phyloP scores from a whole-genome alignment of 257 asterid species.

The Solanum pinnatisectum region DNA sequence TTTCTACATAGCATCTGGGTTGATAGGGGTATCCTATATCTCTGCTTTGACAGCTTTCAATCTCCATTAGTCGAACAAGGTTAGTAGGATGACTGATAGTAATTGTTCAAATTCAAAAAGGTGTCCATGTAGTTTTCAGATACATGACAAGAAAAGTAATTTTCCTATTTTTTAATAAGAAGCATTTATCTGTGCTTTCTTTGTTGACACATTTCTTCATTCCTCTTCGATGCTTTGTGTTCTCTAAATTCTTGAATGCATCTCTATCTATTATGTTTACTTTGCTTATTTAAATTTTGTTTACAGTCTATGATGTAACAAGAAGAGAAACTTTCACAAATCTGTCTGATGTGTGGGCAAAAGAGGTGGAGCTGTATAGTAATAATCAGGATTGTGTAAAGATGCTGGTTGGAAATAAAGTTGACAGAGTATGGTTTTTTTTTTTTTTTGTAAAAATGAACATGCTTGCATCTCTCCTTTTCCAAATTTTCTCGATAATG shows the following conservation, averaged over 20 bases:
- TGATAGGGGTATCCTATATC: neutral
- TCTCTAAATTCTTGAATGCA: neutral
- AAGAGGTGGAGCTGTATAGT: conserved; percentile 77
- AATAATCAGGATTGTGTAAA: conserved; percentile 70
- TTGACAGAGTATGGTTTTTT: conserved; percentile 50
- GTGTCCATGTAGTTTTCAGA: neutral
- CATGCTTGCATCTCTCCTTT: neutral
- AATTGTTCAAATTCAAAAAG: neutral
- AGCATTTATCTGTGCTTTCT: neutral
- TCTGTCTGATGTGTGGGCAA: conserved; percentile 84
- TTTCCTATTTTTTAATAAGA: neutral
- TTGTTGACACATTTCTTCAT: neutral
- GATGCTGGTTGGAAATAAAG: conserved; percentile 95
- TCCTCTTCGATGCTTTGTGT: neutral
- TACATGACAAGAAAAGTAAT: neutral
- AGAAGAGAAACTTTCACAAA: conserved; percentile 79
- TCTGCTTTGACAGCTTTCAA: neutral
- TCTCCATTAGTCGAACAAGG: neutral
- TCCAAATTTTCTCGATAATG: neutral
- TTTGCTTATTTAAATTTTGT: neutral
- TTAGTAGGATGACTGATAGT: neutral
- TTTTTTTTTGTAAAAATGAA: neutral
- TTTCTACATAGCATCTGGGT: neutral
- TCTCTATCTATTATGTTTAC: neutral
- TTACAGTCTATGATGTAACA: conserved; percentile 79